Evolutionary conservation across 2,329 filamentous ascomycete genomes (phyloP).

Genomic region (Alternaria arbusti): DNA sequence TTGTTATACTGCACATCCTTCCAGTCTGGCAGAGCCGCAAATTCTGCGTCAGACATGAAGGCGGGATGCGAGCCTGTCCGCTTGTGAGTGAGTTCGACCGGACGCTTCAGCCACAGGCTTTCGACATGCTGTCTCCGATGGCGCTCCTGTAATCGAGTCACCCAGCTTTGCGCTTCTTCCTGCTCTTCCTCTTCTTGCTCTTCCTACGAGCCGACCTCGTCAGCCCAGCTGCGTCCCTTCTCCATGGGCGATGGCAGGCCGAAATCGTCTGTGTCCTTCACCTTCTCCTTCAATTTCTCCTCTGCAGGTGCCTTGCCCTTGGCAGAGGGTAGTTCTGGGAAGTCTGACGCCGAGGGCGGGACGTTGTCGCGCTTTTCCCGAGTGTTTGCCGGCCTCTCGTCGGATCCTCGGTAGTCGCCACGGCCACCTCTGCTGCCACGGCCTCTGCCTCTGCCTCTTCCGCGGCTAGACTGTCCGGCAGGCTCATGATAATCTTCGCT

Average conservation of each 20-base stretch:
- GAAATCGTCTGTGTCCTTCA: constrained; percentile 36
- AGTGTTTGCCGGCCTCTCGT: constrained; percentile 7
- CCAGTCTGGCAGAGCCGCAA: constrained; percentile 3
- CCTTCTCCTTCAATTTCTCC: background rate
- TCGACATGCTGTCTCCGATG: background rate
- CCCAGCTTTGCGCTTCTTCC: background rate
- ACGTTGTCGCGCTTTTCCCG: constrained; percentile 24
- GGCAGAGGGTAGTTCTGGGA: constrained; percentile 52
- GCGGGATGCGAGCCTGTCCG: background rate
- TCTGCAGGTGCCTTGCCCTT: constrained; percentile 27
- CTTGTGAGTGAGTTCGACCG: background rate
- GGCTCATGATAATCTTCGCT: constrained; percentile 22
- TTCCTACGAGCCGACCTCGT: constrained; percentile 48
- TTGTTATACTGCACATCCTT: constrained; percentile 1
- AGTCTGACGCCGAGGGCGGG: constrained; percentile 52
- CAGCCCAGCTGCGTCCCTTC: constrained; percentile 52
- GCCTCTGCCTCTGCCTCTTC: constrained; percentile 44
- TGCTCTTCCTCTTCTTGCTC: constrained; percentile 8
- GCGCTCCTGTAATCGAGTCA: background rate
- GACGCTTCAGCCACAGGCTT: background rate
- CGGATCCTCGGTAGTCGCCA: constrained; percentile 26
- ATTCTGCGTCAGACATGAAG: constrained; percentile 2
- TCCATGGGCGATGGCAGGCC: constrained; percentile 38
- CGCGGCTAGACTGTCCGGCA: constrained; percentile 21
- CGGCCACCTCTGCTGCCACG: constrained; percentile 43